A percentile compares a stretch with the other conserved stretches of the same genome.
Conservation (phyloP, 1,284 basidiomycete genomes). For the Agaricales sp. region DNA sequence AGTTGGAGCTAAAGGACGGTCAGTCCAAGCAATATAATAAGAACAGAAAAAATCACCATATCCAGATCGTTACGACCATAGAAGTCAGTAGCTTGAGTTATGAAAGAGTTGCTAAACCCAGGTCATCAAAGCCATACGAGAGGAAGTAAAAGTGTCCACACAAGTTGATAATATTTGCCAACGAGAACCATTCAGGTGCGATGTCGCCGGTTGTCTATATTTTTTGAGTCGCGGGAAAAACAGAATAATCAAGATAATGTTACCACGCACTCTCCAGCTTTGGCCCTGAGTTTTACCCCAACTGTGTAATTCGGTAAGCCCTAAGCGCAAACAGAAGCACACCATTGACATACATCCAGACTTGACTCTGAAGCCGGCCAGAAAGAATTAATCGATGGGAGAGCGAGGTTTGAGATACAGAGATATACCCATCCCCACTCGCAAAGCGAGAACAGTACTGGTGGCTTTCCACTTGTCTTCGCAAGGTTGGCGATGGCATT, state of each 20-base stretch:
- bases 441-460: slow-evolving; percentile 42
- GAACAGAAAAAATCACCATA: slow-evolving; percentile 22
- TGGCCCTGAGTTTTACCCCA: slow-evolving; percentile 46
- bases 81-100: slow-evolving; percentile 30
- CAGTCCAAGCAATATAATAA: not conserved
- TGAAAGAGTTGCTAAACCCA: slow-evolving; percentile 28
- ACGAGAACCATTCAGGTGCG: slow-evolving; percentile 26
- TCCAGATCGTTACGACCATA: slow-evolving; percentile 38
- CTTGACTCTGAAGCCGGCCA: slow-evolving; percentile 2
- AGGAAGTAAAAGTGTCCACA: slow-evolving; percentile 9
- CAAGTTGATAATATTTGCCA: slow-evolving; percentile 29
- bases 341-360: slow-evolving; percentile 1
- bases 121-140: not conserved
- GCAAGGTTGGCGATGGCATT: slow-evolving; percentile 37
- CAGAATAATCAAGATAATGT: not conserved
- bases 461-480: slow-evolving; percentile 28
- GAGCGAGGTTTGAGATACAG: too few relatives aligned
- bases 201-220: slow-evolving; percentile 46
- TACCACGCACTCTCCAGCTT: slow-evolving; percentile 42
- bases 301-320: slow-evolving; percentile 22
- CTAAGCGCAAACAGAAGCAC: not conserved
- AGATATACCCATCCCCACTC: slow-evolving; percentile 45
- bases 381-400: not conserved
- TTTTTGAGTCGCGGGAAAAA: slow-evolving; percentile 3
- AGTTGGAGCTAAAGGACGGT: slow-evolving; percentile 26